A percentile compares a stretch with the other conserved stretches of the same genome.
These are phyloP conservation scores for Magnaporthiopsis incrustans DNA, from an alignment of 2,329 filamentous ascomycete species.

Conservation along the genomic window DNA sequence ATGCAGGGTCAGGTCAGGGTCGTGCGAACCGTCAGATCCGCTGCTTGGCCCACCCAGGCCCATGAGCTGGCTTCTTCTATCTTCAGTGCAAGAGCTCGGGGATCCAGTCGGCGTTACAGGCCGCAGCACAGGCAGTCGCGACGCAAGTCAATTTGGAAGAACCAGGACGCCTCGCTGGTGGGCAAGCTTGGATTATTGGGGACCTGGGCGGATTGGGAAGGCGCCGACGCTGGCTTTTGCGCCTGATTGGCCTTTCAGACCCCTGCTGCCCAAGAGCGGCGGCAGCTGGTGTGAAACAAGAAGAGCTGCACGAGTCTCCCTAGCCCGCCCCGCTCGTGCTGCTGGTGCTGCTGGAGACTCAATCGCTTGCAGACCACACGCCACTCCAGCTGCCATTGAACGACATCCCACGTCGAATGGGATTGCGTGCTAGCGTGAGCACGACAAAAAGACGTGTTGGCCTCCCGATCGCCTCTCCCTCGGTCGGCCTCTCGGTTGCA, in stretches of 20 bases:
- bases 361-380: background rate
- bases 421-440: background rate
- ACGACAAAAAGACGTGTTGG: background rate
- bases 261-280: constrained; percentile 9
- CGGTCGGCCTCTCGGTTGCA: background rate
- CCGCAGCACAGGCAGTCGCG: background rate
- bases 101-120: background rate
- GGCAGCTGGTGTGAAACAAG: constrained; percentile 15
- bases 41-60: background rate
- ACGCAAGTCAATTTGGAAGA: constrained; percentile 10
- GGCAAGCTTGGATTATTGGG: background rate
- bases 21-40: background rate
- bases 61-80: background rate
- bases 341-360: background rate
- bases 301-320: constrained; percentile 8
- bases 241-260: constrained; percentile 4
- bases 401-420: background rate
- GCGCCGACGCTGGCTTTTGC: background rate
- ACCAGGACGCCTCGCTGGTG: constrained; percentile 8
- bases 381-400: background rate
- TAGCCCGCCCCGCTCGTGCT: background rate
- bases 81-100: background rate
- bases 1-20: background rate
- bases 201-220: constrained; percentile 1
- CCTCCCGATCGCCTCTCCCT: no score